Conservation (phyloP, 805 yeast species). For the Tanozyma kutaoensis region DNA sequence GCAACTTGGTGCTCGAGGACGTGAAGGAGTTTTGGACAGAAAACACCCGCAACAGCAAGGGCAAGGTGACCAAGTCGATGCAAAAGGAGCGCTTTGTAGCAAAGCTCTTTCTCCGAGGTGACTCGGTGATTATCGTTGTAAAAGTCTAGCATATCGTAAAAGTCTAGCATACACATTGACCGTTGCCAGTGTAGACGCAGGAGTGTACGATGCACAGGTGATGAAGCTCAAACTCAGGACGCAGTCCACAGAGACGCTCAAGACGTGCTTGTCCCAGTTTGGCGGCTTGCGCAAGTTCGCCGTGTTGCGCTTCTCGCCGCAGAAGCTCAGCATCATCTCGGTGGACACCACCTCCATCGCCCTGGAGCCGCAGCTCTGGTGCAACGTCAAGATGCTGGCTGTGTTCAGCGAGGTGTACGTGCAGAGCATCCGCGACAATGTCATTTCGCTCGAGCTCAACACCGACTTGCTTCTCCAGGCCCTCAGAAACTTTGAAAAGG, state of each 20-base stretch:
- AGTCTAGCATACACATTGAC: no score
- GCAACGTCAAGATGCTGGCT: constrained; percentile 31
- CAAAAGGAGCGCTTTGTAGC: constrained; percentile 64
- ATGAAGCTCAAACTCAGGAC: constrained; percentile 15
- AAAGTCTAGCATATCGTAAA: constrained; percentile 16
- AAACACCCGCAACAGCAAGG: constrained; percentile 44
- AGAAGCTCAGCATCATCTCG: constrained; percentile 36
- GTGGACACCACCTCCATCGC: constrained; percentile 24
- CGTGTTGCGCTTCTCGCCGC: constrained; percentile 40
- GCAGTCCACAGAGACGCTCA: constrained; percentile 12
- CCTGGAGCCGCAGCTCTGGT: constrained; percentile 58
- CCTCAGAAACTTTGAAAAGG: constrained; percentile 39
- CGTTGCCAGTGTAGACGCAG: no score
- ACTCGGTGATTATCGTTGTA: constrained; percentile 77
- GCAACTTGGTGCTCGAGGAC: constrained; percentile 84
- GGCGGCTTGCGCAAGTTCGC: constrained; percentile 40
- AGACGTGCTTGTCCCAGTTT: constrained; percentile 34
- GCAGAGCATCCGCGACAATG: constrained; percentile 37
- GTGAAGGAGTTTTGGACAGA: constrained; percentile 84
- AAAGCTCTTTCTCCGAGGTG: constrained; percentile 90
- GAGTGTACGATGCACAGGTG: no score
- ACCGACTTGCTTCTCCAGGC: constrained; percentile 48
- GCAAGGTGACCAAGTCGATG: constrained; percentile 55
- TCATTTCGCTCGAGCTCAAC: constrained; percentile 48
- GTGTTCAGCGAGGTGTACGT: constrained; percentile 39